phyloP scores from a whole-genome alignment of 768 basidiomycete genomes.

The Basidioascus undulatus region DNA sequence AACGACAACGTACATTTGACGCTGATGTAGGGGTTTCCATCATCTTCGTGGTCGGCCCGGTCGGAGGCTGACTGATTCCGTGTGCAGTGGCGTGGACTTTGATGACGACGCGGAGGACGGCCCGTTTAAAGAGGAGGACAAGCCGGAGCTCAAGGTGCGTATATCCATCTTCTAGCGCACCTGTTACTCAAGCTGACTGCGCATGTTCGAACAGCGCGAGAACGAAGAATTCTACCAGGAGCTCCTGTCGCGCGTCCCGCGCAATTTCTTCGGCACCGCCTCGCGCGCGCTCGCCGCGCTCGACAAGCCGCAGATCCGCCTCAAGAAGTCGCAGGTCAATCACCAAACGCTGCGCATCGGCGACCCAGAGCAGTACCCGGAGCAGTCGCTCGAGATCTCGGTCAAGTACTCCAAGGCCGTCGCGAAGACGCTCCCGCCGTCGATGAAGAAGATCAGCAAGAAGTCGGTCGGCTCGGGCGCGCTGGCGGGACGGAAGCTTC shows the following conservation, averaged over 20 bases:
- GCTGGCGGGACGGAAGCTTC: slow-evolving; percentile 1
- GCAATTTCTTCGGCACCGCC: slow-evolving; percentile 36
- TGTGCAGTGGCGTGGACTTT: slow-evolving; percentile 60
- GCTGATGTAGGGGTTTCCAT: slow-evolving; percentile 7
- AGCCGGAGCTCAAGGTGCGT: slow-evolving; percentile 45
- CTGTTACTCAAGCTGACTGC: background rate
- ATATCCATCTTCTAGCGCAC: background rate
- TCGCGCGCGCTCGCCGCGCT: slow-evolving; percentile 39
- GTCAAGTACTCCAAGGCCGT: slow-evolving; percentile 65
- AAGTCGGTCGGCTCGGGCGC: background rate
- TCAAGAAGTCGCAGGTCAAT: slow-evolving; percentile 34
- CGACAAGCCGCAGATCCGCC: slow-evolving; percentile 31
- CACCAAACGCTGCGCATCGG: slow-evolving; percentile 53
- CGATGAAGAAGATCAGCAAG: slow-evolving; percentile 38
- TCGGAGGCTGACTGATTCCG: background rate
- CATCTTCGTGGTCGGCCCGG: background rate
- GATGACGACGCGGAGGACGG: slow-evolving; percentile 49
- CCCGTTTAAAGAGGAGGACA: slow-evolving; percentile 38
- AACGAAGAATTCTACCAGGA: slow-evolving; percentile 50
- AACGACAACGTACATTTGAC: slow-evolving; percentile 37
- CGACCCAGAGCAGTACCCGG: slow-evolving; percentile 35
- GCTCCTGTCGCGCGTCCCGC: slow-evolving; percentile 20
- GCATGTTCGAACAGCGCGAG: slow-evolving; percentile 24
- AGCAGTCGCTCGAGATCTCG: slow-evolving; percentile 48
- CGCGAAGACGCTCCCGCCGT: slow-evolving; percentile 36